A percentile compares a stretch with the other conserved stretches of the same genome.
These are phyloP conservation scores for Chlorencoelia australis DNA, from an alignment of 2,329 filamentous ascomycete genomes.

Conservation along the genomic window DNA sequence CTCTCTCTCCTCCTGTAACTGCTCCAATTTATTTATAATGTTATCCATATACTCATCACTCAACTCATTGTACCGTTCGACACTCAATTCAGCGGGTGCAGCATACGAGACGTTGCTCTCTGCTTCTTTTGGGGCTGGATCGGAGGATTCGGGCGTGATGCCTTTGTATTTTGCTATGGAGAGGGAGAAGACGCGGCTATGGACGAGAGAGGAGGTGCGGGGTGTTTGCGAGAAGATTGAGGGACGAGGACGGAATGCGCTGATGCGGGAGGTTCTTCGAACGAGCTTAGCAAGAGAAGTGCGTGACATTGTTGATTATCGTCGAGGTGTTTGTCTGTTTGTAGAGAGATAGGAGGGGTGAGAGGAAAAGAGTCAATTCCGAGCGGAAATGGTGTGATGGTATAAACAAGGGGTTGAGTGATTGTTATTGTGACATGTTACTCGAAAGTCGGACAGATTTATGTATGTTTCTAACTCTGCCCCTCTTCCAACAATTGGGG, in stretches of 20 bases:
- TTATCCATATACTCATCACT: slow-evolving; percentile 64
- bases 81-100: slow-evolving; percentile 54
- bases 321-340: not conserved
- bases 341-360: not conserved
- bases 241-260: slow-evolving; percentile 50
- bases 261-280: slow-evolving; percentile 23
- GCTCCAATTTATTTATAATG: slow-evolving; percentile 54
- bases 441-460: too few relatives aligned
- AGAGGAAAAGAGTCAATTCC: too few relatives aligned
- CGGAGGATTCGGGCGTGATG: slow-evolving; percentile 48
- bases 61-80: slow-evolving; percentile 64
- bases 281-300: slow-evolving; percentile 1
- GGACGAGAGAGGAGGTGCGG: not conserved
- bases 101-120: slow-evolving; percentile 32
- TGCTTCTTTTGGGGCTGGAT: slow-evolving; percentile 38
- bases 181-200: not conserved
- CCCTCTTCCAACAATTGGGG: too few relatives aligned
- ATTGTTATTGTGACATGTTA: too few relatives aligned
- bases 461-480: too few relatives aligned
- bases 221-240: slow-evolving; percentile 41
- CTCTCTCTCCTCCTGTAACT: slow-evolving; percentile 59
- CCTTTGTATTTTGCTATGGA: too few relatives aligned
- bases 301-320: slow-evolving; percentile 2
- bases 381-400: too few relatives aligned
- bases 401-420: too few relatives aligned